Conservation (phyloP, 495 filamentous ascomycete genomes). For the Parachaetomium inaequale region DNA sequence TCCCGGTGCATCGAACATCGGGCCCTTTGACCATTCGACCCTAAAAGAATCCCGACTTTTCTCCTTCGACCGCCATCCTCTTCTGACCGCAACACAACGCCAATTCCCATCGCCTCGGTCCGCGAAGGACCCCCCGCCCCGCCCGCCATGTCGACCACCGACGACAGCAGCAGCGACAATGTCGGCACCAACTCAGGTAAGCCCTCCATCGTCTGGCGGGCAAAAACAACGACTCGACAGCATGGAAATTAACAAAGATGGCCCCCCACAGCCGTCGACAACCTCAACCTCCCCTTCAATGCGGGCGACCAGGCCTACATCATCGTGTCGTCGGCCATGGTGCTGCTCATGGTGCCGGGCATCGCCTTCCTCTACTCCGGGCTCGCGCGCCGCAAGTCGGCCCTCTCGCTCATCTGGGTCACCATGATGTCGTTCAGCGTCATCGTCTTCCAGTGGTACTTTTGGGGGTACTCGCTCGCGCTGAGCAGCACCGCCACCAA, state of each 20-base stretch:
- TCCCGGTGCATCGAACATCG: neutral
- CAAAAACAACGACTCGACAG: neutral
- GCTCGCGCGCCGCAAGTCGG: conserved; percentile 90
- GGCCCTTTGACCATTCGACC: neutral
- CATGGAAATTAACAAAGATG: neutral
- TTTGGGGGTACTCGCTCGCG: conserved; percentile 95
- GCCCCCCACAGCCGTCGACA: conserved; percentile 55
- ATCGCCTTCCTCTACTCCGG: conserved; percentile 99
- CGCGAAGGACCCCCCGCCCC: neutral
- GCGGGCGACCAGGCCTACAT: conserved; percentile 78
- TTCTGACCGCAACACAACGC: neutral
- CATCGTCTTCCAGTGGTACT: conserved; percentile 97
- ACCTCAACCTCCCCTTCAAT: conserved; percentile 69
- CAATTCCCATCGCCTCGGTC: neutral
- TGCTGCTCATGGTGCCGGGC: conserved; percentile 90
- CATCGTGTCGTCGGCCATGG: conserved; percentile 88
- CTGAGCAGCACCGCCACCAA: conserved; percentile 81
- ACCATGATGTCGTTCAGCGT: conserved; percentile 86
- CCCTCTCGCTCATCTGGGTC: conserved; percentile 92
- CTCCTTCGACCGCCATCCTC: neutral
- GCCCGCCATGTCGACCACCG: conserved; percentile 19
- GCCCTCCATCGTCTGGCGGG: neutral
- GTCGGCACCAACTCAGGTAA: conserved; percentile 15
- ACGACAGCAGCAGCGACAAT: conserved; percentile 8
- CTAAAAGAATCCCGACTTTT: neutral